These are phyloP conservation scores for Porcisia deanei DNA, from an alignment of 208 protist species.

Conservation along the genomic window DNA sequence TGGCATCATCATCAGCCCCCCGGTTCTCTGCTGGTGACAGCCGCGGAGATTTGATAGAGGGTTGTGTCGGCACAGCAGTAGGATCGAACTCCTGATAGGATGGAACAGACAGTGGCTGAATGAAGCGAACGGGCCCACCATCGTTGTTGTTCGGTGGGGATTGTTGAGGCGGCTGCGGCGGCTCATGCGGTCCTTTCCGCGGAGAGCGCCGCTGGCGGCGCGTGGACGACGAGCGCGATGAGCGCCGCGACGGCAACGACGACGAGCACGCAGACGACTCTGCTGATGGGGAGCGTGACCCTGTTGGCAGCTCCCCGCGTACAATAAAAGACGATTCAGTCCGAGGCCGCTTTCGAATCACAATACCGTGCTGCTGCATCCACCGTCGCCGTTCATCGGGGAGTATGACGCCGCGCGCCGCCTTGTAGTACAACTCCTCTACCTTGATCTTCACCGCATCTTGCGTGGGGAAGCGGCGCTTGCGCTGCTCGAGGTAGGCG, in stretches of 20 bases:
- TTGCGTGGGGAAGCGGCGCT: constrained; percentile 77
- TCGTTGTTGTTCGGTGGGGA: neutral
- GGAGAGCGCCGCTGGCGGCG: neutral
- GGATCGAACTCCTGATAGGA: constrained; percentile 5
- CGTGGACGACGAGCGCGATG: constrained; percentile 11
- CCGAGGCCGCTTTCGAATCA: constrained; percentile 68
- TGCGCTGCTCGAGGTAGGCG: constrained; percentile 72
- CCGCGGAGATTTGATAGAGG: neutral
- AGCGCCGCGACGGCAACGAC: constrained; percentile 3
- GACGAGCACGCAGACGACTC: constrained; percentile 10
- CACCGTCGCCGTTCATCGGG: constrained; percentile 80
- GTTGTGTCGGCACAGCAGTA: constrained; percentile 8
- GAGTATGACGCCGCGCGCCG: constrained; percentile 68
- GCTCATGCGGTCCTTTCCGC: neutral
- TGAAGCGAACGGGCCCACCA: constrained; percentile 16
- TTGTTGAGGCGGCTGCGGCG: neutral
- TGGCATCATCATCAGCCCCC: neutral
- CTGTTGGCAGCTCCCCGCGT: constrained; percentile 34
- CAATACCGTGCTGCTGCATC: constrained; percentile 82
- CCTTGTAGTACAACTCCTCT: constrained; percentile 89
- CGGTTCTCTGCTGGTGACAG: neutral
- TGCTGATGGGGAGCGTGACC: constrained; percentile 18
- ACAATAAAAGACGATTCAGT: constrained; percentile 59
- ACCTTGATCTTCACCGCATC: constrained; percentile 75
- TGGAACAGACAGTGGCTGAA: constrained; percentile 17